Evolutionary conservation across 2,329 filamentous ascomycete species (phyloP).

Genomic region (Dryadomyces quercivorus): DNA sequence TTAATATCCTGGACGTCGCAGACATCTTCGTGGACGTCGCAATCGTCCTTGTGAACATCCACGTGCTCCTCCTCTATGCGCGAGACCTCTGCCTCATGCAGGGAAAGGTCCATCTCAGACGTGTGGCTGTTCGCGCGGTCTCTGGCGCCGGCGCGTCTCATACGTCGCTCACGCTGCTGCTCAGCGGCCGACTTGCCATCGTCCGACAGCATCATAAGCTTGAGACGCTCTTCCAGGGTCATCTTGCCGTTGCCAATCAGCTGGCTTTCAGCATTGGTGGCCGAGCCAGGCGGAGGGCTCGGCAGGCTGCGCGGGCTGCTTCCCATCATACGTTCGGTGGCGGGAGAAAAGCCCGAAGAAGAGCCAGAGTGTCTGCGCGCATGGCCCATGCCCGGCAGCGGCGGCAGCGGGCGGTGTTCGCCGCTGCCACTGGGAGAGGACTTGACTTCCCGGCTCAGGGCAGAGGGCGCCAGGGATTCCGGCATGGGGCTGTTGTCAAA

Average conservation of each 20-base stretch:
- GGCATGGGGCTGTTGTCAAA: slow-evolving; percentile 63
- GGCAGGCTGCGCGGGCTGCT: slow-evolving; percentile 52
- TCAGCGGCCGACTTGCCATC: slow-evolving; percentile 51
- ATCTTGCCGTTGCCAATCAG: slow-evolving; percentile 65
- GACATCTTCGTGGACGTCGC: too few species aligned
- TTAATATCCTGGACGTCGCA: too few species aligned
- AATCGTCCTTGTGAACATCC: too few species aligned
- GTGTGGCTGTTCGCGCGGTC: slow-evolving; percentile 31
- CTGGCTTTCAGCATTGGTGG: slow-evolving; percentile 66
- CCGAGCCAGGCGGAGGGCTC: slow-evolving; percentile 56
- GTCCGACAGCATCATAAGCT: slow-evolving; percentile 77
- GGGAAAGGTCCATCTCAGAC: slow-evolving; percentile 26
- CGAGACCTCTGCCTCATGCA: slow-evolving; percentile 16
- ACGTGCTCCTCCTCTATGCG: slow-evolving; percentile 2
- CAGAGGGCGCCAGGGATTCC: slow-evolving; percentile 31
- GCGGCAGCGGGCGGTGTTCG: slow-evolving; percentile 75
- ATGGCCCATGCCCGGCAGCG: slow-evolving; percentile 55
- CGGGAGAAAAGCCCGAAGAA: slow-evolving; percentile 53
- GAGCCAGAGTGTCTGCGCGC: slow-evolving; percentile 37
- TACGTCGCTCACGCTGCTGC: slow-evolving; percentile 55
- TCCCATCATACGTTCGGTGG: slow-evolving; percentile 58
- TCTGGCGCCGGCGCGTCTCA: slow-evolving; percentile 47
- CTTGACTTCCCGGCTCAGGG: slow-evolving; percentile 46
- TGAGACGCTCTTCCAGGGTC: slow-evolving; percentile 74
- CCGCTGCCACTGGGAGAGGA: slow-evolving; percentile 68